Evolutionary conservation across 2,329 filamentous ascomycete species (phyloP), one percentile per base, ranked within the genome.

Genomic region (Rutstroemia sp.): DNA sequence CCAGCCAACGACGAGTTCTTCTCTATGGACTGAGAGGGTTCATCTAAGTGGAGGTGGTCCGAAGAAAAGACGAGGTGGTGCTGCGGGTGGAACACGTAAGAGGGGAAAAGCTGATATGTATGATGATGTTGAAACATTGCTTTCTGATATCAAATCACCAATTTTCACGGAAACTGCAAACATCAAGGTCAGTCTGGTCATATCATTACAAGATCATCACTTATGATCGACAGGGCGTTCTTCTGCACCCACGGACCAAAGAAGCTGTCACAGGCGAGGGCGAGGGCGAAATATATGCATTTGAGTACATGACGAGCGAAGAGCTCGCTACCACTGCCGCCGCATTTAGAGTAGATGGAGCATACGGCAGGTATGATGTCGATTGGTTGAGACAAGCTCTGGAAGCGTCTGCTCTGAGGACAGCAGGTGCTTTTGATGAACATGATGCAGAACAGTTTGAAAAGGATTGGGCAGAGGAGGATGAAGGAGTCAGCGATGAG

Each of bases 301-400:
- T 53, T 10, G 54, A 52, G 12, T n/a, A 42, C 2, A 52, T 56
- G 48, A 40, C 30, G 19, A 23, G 48, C 12, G 52, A 59, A 14
- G 47, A 57, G 10, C 80, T 82, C 68, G 73, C 76, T 21, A 76
- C 76, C 19, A 78, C 75, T 45, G 67, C 83, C 40, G 75, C 77
- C 17, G 73, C 76, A 51, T 85, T 81, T 65, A 76, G 83, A 64
- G 66, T 75, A 3, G 80, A 86, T 61, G 71, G 86, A 1, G 68
- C 68, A 21, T 71, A 75, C 25, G 83, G 83, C 2, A 75, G 74
- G 50, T 77, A 83, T 60, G 76, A 78, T n/a, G 76, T 78, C 9
- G 73, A 73, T 51, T 87, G 82, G 82, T 73, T 79, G 57, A 71
- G 70, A 2, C 72, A 81, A 56, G 83, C 83, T 14, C 70, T 74